Evolutionary conservation across 2,329 filamentous ascomycete genomes (phyloP).

Genomic region (Exophiala oligosperma): DNA sequence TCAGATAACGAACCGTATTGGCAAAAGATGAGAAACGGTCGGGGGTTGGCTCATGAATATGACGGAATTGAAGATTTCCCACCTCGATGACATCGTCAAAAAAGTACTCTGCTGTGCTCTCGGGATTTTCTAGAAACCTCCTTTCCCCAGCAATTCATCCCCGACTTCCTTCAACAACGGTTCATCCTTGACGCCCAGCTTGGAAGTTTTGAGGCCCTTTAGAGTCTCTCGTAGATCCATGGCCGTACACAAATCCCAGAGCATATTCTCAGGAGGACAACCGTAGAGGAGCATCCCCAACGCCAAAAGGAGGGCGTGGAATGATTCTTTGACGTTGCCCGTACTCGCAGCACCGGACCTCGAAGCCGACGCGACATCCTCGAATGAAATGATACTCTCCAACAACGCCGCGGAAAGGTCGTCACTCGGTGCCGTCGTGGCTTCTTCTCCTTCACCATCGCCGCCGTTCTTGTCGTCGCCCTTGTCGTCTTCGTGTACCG

Average conservation of each 20-base stretch:
- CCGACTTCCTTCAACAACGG: constrained; percentile 56
- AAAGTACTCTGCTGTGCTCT: too few relatives aligned
- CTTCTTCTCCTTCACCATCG: constrained; percentile 52
- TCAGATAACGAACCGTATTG: too few relatives aligned
- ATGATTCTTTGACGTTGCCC: constrained; percentile 55
- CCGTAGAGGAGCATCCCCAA: constrained; percentile 76
- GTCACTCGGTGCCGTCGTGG: constrained; percentile 46
- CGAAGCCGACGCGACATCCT: background rate
- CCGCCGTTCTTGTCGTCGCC: background rate
- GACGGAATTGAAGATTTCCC: too few relatives aligned
- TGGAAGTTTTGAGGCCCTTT: constrained; percentile 41
- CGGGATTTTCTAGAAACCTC: constrained; percentile 19
- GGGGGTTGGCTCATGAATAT: too few relatives aligned
- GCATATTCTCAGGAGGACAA: constrained; percentile 63
- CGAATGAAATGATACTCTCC: constrained; percentile 37
- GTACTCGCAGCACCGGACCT: background rate
- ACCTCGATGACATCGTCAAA: too few relatives aligned
- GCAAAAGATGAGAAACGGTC: too few relatives aligned
- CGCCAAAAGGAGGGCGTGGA: constrained; percentile 74
- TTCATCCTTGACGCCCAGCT: constrained; percentile 56
- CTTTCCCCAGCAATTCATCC: constrained; percentile 44
- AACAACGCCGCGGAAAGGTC: constrained; percentile 72
- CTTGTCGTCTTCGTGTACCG: constrained; percentile 45
- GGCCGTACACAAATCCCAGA: constrained; percentile 72
- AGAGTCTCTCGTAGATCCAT: constrained; percentile 73